Percentiles rank a stretch among this genome's conserved stretches.
phyloP scores from a whole-genome alignment of 352 stramenopile species.

The Elongisporangium prolatum region DNA sequence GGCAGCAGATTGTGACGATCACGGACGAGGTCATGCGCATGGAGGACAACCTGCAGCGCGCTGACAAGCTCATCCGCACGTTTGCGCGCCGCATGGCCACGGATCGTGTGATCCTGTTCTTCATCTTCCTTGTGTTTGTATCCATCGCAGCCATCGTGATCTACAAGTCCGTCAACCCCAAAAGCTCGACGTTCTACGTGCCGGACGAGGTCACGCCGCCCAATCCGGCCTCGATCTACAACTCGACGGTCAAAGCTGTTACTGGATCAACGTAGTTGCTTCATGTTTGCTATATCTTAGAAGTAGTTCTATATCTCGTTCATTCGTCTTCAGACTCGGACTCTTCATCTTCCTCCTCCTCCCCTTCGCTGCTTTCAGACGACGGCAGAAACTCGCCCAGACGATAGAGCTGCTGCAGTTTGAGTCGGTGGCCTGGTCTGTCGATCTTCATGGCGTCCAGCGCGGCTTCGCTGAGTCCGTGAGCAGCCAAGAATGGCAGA shows the following conservation, averaged over 20 bases:
- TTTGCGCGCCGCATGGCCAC: slow-evolving; percentile 82
- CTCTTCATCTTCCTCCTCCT: slow-evolving; percentile 16
- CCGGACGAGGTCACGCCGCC: slow-evolving; percentile 81
- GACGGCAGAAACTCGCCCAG: slow-evolving; percentile 47
- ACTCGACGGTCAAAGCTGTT: slow-evolving; percentile 63
- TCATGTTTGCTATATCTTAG: slow-evolving; percentile 6
- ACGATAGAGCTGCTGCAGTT: slow-evolving; percentile 58
- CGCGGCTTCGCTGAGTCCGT: slow-evolving; percentile 38
- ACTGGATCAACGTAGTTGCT: slow-evolving; percentile 37
- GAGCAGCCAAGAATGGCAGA: slow-evolving; percentile 42
- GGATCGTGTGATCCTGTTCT: slow-evolving; percentile 75
- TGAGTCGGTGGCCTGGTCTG: slow-evolving; percentile 67
- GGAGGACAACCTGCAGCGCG: slow-evolving; percentile 71
- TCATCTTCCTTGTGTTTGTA: slow-evolving; percentile 75
- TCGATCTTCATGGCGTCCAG: slow-evolving; percentile 58
- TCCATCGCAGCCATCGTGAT: slow-evolving; percentile 79
- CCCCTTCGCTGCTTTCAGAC: slow-evolving; percentile 16
- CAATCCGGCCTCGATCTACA: slow-evolving; percentile 68
- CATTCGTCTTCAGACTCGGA: slow-evolving; percentile 13
- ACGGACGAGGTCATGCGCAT: slow-evolving; percentile 87
- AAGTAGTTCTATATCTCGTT: slow-evolving; percentile 19
- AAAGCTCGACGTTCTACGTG: slow-evolving; percentile 79
- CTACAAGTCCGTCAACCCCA: slow-evolving; percentile 76
- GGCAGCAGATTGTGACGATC: slow-evolving; percentile 84
- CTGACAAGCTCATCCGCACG: slow-evolving; percentile 76